These are phyloP conservation scores for Rhytidhysteron rufulum DNA, from an alignment of 2,329 filamentous ascomycete genomes.

Conservation along the genomic window DNA sequence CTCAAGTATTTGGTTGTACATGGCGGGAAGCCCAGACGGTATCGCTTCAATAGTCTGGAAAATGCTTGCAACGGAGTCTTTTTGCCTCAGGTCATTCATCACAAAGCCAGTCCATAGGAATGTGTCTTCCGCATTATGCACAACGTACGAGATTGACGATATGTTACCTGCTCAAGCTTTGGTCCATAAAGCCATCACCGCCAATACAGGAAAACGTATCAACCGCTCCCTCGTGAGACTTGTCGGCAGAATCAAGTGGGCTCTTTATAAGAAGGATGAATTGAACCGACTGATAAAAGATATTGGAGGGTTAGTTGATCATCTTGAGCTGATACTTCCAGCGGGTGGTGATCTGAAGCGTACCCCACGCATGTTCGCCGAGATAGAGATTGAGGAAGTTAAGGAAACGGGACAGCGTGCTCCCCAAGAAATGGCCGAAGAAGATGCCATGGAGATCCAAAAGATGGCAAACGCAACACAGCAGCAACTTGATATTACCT, in stretches of 20 bases:
- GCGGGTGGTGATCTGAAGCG: no score
- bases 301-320: not conserved
- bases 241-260: not conserved
- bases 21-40: slow-evolving; percentile 18
- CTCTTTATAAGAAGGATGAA: not conserved
- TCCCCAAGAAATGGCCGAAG: not conserved
- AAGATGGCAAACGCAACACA: not conserved
- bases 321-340: not conserved
- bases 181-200: not conserved
- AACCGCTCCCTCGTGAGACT: not conserved
- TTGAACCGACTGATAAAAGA: not conserved
- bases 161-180: not conserved
- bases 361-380: no score
- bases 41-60: slow-evolving; percentile 11
- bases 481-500: not conserved
- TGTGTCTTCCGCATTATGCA: slow-evolving; percentile 27
- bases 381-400: no score
- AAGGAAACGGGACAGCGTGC: not conserved
- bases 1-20: slow-evolving; percentile 26
- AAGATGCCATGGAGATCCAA: not conserved
- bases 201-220: not conserved
- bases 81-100: slow-evolving; percentile 12
- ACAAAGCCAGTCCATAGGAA: slow-evolving; percentile 32
- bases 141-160: not conserved
- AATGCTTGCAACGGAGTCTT: slow-evolving; percentile 8